A percentile compares a stretch with the other conserved stretches of the same genome.
Evolutionary conservation across 768 basidiomycete species (phyloP).

Genomic region (Agaricus blazei): DNA sequence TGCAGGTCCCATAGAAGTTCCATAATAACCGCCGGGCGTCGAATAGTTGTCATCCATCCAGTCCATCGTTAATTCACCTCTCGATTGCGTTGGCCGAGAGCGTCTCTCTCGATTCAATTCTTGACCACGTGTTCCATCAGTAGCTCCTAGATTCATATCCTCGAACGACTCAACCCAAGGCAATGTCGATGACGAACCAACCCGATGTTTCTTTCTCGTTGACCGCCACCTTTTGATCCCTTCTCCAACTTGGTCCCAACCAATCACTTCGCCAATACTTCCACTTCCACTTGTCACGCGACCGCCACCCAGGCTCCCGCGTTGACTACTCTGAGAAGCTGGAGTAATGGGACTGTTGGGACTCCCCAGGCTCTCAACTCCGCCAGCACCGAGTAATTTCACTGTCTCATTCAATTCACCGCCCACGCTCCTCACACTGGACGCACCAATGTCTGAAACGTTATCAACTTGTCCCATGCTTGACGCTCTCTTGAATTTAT

Average conservation of each 20-base stretch:
- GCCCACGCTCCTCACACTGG: constrained; percentile 31
- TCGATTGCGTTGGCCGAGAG: background rate
- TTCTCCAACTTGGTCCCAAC: background rate
- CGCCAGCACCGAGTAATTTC: constrained; percentile 15
- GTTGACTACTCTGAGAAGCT: background rate
- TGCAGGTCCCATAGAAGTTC: constrained; percentile 5
- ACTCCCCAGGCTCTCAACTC: constrained; percentile 11
- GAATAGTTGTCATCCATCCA: constrained; percentile 9
- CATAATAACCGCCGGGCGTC: constrained; percentile 8
- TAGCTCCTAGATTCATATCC: background rate
- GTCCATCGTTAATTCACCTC: constrained; percentile 5
- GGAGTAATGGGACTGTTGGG: constrained; percentile 1
- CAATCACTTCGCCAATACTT: background rate
- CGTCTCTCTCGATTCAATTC: background rate
- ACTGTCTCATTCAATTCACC: constrained; percentile 30
- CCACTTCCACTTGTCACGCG: background rate
- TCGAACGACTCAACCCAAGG: constrained; percentile 7
- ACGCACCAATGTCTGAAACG: constrained; percentile 19
- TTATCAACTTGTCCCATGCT: constrained; percentile 57
- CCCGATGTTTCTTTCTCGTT: constrained; percentile 1
- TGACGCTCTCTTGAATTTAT: constrained; percentile 41
- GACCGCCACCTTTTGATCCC: constrained; percentile 1
- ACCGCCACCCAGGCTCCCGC: background rate
- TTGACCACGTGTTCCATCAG: background rate
- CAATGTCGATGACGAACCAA: constrained; percentile 3